Evolutionary conservation across 2,329 filamentous ascomycete genomes (phyloP).

Genomic region (Huntiella savannae): DNA sequence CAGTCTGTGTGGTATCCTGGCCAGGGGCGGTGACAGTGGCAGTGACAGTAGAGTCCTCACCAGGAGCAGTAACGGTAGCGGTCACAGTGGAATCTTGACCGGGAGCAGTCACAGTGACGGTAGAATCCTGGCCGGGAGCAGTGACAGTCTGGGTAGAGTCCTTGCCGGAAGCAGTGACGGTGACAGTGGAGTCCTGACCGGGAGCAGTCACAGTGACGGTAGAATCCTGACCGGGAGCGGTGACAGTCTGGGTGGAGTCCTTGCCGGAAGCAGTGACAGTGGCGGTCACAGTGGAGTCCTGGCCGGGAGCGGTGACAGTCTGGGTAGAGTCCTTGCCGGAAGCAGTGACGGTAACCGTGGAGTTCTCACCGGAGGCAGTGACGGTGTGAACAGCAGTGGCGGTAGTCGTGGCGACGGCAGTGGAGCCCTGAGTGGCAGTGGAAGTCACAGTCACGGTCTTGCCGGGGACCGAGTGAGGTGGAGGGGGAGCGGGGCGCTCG

Average conservation of each 20-base stretch:
- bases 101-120: slow-evolving; percentile 19
- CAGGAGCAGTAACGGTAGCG: slow-evolving; percentile 18
- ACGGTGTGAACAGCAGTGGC: background rate
- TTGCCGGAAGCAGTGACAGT: slow-evolving; percentile 13
- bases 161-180: slow-evolving; percentile 15
- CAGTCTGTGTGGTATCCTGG: too few relatives aligned
- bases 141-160: slow-evolving; percentile 22
- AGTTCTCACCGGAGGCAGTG: background rate
- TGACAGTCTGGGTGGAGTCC: too few relatives aligned
- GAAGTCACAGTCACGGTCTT: slow-evolving; percentile 2
- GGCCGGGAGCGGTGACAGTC: background rate
- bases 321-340: background rate
- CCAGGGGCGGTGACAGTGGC: slow-evolving; percentile 16
- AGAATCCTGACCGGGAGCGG: too few relatives aligned
- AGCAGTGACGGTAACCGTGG: slow-evolving; percentile 2
- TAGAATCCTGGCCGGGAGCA: slow-evolving; percentile 18
- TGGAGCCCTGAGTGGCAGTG: background rate
- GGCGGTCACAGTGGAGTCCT: slow-evolving; percentile 9
- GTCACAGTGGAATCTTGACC: slow-evolving; percentile 22
- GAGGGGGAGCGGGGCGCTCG: slow-evolving; percentile 4
- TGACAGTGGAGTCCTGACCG: background rate
- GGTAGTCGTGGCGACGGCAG: background rate
- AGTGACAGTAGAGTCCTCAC: slow-evolving; percentile 10
- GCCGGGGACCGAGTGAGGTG: slow-evolving; percentile 4
- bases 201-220: background rate